A percentile compares a stretch with the other conserved stretches of the same genome.
Evolutionary conservation across 148 eudicot species (phyloP).

Genomic region (Hydrangea macrophylla): DNA sequence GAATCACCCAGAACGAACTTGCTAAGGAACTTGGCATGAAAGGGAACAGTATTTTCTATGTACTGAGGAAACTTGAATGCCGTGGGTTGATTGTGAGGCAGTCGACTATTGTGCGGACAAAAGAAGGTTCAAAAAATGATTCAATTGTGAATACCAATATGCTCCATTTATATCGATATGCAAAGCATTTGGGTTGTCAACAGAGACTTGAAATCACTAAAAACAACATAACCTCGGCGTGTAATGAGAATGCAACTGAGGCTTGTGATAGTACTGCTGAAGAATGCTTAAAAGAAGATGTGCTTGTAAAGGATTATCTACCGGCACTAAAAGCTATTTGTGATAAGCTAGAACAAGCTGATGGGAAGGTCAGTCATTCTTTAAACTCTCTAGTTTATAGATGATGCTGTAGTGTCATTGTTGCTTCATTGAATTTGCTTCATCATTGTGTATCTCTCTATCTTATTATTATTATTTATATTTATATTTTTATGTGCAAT

Average conservation of each 20-base stretch:
- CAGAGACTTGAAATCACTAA: slow-evolving; percentile 84
- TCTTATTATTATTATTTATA: too few species aligned
- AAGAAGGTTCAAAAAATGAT: slow-evolving; percentile 50
- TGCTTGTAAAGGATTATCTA: slow-evolving; percentile 71
- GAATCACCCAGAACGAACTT: slow-evolving; percentile 78
- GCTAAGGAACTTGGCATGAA: slow-evolving; percentile 64
- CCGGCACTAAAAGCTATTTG: slow-evolving; percentile 81
- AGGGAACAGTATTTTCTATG: slow-evolving; percentile 68
- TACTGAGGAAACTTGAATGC: slow-evolving; percentile 69
- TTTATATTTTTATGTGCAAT: not conserved
- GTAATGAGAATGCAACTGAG: slow-evolving; percentile 32
- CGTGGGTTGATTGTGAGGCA: slow-evolving; percentile 85
- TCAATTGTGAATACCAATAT: slow-evolving; percentile 69
- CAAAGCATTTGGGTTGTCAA: slow-evolving; percentile 72
- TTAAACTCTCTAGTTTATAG: not conserved
- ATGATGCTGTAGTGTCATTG: too few species aligned
- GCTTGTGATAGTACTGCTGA: slow-evolving; percentile 33
- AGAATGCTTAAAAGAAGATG: slow-evolving; percentile 54
- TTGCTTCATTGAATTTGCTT: too few species aligned
- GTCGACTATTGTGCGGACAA: slow-evolving; percentile 70
- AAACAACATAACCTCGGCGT: slow-evolving; percentile 39
- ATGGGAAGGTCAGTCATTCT: slow-evolving; percentile 61
- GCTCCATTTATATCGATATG: slow-evolving; percentile 82
- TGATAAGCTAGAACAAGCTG: slow-evolving; percentile 82
- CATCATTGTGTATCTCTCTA: too few species aligned